Conservation (phyloP, 345 rosid species). For the Carallia pectinifolia region DNA sequence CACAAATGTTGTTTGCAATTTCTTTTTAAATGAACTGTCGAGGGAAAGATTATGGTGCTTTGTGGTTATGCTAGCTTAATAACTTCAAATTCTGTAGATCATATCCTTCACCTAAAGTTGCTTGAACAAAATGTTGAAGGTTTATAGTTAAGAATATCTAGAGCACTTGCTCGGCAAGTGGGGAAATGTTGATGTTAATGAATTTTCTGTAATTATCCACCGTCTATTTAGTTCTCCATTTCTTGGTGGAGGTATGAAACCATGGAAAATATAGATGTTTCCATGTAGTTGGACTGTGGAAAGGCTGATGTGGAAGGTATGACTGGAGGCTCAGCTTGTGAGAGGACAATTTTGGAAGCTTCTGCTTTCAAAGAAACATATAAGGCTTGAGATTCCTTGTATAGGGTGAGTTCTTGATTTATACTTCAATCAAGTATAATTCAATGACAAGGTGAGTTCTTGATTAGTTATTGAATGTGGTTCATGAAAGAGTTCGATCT, state of each 20-base stretch:
- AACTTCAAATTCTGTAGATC: background rate
- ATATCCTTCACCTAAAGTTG: slow-evolving; percentile 2
- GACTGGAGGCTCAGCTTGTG: slow-evolving; percentile 98
- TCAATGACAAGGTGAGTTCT: background rate
- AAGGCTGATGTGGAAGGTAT: slow-evolving; percentile 76
- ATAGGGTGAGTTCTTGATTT: slow-evolving; percentile 58
- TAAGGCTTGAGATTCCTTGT: slow-evolving; percentile 90
- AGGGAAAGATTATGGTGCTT: background rate
- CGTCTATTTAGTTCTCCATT: background rate
- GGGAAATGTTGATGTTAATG: slow-evolving; percentile 92
- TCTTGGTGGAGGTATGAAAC: background rate
- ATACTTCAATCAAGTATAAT: background rate
- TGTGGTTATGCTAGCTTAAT: background rate
- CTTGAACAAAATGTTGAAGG: slow-evolving; percentile 40
- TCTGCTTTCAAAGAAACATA: slow-evolving; percentile 75
- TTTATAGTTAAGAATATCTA: slow-evolving; percentile 83
- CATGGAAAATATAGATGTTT: slow-evolving; percentile 14
- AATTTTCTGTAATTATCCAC: slow-evolving; percentile 54
- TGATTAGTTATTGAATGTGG: too few species aligned
- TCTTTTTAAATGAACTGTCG: background rate
- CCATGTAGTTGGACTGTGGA: slow-evolving; percentile 64
- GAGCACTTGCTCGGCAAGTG: slow-evolving; percentile 69
- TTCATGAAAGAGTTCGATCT: background rate
- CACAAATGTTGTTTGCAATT: background rate
- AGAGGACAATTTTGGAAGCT: slow-evolving; percentile 88